Percentiles rank a stretch among this genome's conserved stretches.
Conservation (phyloP, 345 rosid genomes). For the Clarkia xantiana region DNA sequence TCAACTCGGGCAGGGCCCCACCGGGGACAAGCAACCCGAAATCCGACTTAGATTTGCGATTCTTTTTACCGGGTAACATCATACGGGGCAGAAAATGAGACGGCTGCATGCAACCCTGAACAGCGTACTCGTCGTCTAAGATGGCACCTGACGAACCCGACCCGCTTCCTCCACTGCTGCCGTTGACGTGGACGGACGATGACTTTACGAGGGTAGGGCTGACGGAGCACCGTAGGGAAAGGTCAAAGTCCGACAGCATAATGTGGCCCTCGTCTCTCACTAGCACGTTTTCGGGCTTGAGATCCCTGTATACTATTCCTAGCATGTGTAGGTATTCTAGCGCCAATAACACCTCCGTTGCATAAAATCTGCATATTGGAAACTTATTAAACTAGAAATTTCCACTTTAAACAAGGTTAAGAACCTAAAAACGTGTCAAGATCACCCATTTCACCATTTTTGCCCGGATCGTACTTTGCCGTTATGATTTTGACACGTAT, state of each 20-base stretch:
- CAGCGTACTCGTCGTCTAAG: slow-evolving; percentile 43
- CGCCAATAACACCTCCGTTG: slow-evolving; percentile 80
- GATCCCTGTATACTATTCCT: slow-evolving; percentile 80
- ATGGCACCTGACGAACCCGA: slow-evolving; percentile 21
- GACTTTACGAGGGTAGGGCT: slow-evolving; percentile 82
- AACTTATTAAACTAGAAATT: not conserved
- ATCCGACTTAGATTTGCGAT: slow-evolving; percentile 75
- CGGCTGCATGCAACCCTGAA: slow-evolving; percentile 56
- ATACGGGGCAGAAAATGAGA: slow-evolving; percentile 60
- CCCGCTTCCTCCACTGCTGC: slow-evolving; percentile 11
- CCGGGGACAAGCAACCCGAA: slow-evolving; percentile 51
- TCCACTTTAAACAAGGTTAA: too few species aligned
- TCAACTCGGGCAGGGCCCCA: slow-evolving; percentile 49
- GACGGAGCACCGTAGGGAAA: slow-evolving; percentile 80
- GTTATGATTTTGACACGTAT: too few species aligned
- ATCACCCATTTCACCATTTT: not conserved
- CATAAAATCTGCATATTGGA: slow-evolving; percentile 42
- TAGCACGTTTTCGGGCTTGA: slow-evolving; percentile 82
- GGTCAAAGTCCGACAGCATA: slow-evolving; percentile 85
- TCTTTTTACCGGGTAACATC: slow-evolving; percentile 62
- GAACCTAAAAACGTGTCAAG: too few species aligned
- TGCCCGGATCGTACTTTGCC: too few species aligned
- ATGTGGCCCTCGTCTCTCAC: slow-evolving; percentile 83
- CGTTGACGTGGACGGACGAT: slow-evolving; percentile 35
- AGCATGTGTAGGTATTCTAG: slow-evolving; percentile 91